A percentile compares a stretch with the other conserved stretches of the same genome.
phyloP scores from a whole-genome alignment of 495 filamentous ascomycete genomes.

The Letharia lupina region DNA sequence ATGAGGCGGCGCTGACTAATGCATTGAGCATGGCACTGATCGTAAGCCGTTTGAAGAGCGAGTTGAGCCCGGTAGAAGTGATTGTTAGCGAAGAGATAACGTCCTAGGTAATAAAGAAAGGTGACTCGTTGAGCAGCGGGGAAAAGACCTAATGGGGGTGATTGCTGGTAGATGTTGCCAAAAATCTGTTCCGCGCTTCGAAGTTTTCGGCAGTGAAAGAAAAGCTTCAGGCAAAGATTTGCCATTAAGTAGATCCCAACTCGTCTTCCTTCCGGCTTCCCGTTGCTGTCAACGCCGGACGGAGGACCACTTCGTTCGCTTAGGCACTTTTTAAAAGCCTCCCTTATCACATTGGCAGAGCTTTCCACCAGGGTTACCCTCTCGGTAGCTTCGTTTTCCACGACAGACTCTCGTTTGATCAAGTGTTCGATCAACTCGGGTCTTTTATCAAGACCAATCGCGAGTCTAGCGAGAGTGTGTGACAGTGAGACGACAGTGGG shows the following conservation, averaged over 20 bases:
- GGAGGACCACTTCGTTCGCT: constrained; percentile 64
- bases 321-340: constrained; percentile 84
- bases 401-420: constrained; percentile 35
- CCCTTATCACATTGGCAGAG: constrained; percentile 77
- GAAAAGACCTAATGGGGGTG: constrained; percentile 67
- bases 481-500: constrained; percentile 70
- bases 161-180: constrained; percentile 74
- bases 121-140: constrained; percentile 84
- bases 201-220: constrained; percentile 62
- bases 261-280: constrained; percentile 71
- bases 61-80: constrained; percentile 68
- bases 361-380: constrained; percentile 72
- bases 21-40: constrained; percentile 61
- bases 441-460: constrained; percentile 68
- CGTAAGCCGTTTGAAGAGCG: constrained; percentile 70
- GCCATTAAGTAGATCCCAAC: constrained; percentile 83
- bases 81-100: constrained; percentile 73
- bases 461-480: constrained; percentile 63
- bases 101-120: constrained; percentile 89
- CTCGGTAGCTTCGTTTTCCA: constrained; percentile 43
- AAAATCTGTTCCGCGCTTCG: constrained; percentile 77
- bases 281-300: constrained; percentile 35
- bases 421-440: constrained; percentile 59
- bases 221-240: constrained; percentile 80
- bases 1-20: constrained; percentile 67